phyloP scores from a whole-genome alignment of 352 stramenopile genomes.

The Phytophthora nicotianae region DNA sequence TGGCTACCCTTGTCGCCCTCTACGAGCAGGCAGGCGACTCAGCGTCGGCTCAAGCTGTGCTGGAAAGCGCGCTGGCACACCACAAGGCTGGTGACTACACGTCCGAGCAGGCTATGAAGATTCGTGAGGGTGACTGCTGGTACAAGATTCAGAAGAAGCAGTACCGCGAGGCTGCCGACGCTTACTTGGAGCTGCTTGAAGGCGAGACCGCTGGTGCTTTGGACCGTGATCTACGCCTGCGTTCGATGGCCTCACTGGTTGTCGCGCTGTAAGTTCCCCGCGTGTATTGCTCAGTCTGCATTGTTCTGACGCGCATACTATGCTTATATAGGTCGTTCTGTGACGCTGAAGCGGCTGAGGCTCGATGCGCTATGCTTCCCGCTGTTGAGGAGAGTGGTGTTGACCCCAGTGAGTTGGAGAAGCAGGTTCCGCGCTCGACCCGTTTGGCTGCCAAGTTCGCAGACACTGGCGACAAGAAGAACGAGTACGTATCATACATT shows the following conservation, averaged over 20 bases:
- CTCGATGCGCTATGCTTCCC: constrained; percentile 71
- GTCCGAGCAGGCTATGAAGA: constrained; percentile 65
- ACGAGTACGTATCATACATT: constrained; percentile 55
- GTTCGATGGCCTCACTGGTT: constrained; percentile 77
- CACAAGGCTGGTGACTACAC: constrained; percentile 61
- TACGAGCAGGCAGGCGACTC: constrained; percentile 71
- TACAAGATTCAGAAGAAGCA: constrained; percentile 85
- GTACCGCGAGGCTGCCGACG: constrained; percentile 63
- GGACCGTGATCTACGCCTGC: constrained; percentile 73
- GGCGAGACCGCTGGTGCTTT: constrained; percentile 60
- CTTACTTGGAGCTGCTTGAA: constrained; percentile 76
- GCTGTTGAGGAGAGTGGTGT: constrained; percentile 53
- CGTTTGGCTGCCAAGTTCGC: constrained; percentile 65
- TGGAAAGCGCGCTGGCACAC: constrained; percentile 56
- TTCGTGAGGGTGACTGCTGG: constrained; percentile 80
- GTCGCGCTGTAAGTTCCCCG: constrained; percentile 62
- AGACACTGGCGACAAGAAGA: constrained; percentile 76
- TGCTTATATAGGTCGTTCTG: constrained; percentile 63
- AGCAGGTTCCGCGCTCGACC: constrained; percentile 62
- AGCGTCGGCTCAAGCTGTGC: constrained; percentile 51
- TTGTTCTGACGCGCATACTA: constrained; percentile 13
- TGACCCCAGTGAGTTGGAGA: constrained; percentile 72
- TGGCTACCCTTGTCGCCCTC: constrained; percentile 79
- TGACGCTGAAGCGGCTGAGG: constrained; percentile 66
- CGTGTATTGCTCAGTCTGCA: constrained; percentile 6